Conservation (phyloP, 495 filamentous ascomycete species). For the Penicillium argentinense region DNA sequence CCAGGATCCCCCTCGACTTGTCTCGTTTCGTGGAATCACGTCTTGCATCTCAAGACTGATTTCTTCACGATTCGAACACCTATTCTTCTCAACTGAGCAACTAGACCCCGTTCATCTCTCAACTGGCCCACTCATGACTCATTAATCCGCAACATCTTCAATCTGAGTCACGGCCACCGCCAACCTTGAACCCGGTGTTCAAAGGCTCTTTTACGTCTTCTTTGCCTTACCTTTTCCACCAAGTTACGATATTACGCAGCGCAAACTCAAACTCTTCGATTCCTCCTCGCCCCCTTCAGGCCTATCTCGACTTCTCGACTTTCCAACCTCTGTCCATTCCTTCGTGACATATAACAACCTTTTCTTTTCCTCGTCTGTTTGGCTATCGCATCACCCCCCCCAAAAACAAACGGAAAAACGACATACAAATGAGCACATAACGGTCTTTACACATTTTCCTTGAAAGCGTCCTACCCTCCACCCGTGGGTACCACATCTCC, state of each 20-base stretch:
- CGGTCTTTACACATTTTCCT: conserved; percentile 56
- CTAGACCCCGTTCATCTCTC: conserved; percentile 5
- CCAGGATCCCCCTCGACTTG: conserved; percentile 24
- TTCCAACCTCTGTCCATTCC: conserved; percentile 37
- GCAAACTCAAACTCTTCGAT: conserved; percentile 29
- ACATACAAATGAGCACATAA: conserved; percentile 68
- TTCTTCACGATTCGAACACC: conserved; percentile 3
- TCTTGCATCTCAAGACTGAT: conserved; percentile 17
- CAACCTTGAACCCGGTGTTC: conserved; percentile 46
- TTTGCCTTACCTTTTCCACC: conserved; percentile 33
- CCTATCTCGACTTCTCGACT: conserved; percentile 1
- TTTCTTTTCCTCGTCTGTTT: conserved; percentile 32
- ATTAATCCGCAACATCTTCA: conserved; percentile 35
- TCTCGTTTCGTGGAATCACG: conserved; percentile 3
- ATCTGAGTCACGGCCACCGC: conserved; percentile 35
- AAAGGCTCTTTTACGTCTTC: conserved; percentile 32
- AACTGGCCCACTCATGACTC: conserved; percentile 35
- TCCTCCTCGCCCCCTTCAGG: conserved; percentile 16
- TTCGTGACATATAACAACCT: conserved; percentile 32
- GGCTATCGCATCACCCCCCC: conserved; percentile 42
- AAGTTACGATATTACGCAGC: conserved; percentile 54
- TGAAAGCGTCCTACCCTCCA: conserved; percentile 42
- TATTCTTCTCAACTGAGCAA: conserved; percentile 15
- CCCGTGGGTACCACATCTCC: conserved; percentile 45
- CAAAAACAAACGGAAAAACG: conserved; percentile 36